These are phyloP conservation scores for Mikania micrantha DNA, from an alignment of 129 eudicot species.

Conservation along the genomic window DNA sequence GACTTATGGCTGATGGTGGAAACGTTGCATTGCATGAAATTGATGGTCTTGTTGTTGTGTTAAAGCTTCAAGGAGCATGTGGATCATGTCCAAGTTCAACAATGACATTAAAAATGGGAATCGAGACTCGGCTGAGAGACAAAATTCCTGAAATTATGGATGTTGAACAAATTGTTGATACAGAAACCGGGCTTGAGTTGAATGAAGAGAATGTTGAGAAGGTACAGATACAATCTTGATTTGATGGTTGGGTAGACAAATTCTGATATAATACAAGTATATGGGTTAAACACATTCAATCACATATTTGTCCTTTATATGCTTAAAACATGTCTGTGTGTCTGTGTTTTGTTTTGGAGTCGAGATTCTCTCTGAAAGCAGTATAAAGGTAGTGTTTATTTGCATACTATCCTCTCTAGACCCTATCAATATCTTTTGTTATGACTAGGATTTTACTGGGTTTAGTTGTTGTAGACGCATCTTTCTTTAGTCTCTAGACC, in stretches of 20 bases:
- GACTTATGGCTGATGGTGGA: conserved; percentile 98
- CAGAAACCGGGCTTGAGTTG: conserved; percentile 84
- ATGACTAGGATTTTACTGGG: too few species aligned
- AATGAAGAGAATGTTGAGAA: conserved; percentile 88
- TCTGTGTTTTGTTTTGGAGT: too few species aligned
- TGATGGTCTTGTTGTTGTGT: conserved; percentile 80
- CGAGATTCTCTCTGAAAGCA: too few species aligned
- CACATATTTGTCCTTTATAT: neutral
- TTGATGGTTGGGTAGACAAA: neutral
- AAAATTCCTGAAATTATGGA: conserved; percentile 85
- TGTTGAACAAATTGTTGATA: conserved; percentile 75
- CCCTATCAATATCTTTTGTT: too few species aligned
- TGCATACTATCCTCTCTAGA: too few species aligned
- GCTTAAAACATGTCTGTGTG: too few species aligned
- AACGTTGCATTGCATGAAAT: conserved; percentile 88
- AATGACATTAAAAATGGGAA: conserved; percentile 86
- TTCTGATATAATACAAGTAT: neutral
- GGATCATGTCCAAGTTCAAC: conserved; percentile 98
- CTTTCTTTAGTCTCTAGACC: too few species aligned
- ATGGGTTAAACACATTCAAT: neutral
- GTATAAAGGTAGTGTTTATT: too few species aligned
- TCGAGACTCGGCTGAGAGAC: conserved; percentile 76
- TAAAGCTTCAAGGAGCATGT: conserved; percentile 92
- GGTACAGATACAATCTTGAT: conserved; percentile 29
- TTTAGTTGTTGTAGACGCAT: too few species aligned